phyloP scores from a whole-genome alignment of 2,329 filamentous ascomycete species.

The Emmonsia crescens region DNA sequence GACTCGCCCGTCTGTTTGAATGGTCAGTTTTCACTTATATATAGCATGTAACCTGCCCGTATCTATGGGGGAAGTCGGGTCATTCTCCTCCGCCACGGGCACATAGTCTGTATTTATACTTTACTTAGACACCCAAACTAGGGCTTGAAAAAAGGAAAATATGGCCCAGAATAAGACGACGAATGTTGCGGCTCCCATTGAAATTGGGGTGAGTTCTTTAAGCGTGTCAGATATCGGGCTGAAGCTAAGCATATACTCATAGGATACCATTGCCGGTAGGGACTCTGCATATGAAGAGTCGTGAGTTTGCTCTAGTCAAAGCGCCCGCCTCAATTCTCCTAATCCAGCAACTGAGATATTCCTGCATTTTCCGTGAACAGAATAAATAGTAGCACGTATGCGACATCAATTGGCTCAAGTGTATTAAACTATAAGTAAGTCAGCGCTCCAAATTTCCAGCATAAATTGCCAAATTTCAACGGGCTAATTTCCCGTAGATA shows the following conservation, averaged over 20 bases:
- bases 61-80: too few species aligned
- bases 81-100: not conserved
- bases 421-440: constrained; percentile 3
- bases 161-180: not conserved
- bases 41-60: too few species aligned
- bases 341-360: not conserved
- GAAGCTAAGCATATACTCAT: not conserved
- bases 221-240: not conserved
- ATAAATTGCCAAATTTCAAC: not conserved
- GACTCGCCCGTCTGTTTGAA: too few species aligned
- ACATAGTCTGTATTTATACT: not conserved
- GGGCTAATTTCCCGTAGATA: not conserved
- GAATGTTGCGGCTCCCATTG: not conserved
- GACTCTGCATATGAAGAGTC: constrained; percentile 3
- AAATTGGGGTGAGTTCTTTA: not conserved
- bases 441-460: not conserved
- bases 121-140: not conserved
- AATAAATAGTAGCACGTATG: constrained; percentile 7
- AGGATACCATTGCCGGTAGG: not conserved
- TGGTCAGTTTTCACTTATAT: too few species aligned
- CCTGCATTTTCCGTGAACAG: not conserved
- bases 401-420: constrained; percentile 2
- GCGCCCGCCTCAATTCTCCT: not conserved
- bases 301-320: not conserved
- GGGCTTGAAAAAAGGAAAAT: not conserved